These are phyloP conservation scores for Rhodotorula sp. DNA, from an alignment of 1,284 basidiomycete genomes.

Conservation along the genomic window DNA sequence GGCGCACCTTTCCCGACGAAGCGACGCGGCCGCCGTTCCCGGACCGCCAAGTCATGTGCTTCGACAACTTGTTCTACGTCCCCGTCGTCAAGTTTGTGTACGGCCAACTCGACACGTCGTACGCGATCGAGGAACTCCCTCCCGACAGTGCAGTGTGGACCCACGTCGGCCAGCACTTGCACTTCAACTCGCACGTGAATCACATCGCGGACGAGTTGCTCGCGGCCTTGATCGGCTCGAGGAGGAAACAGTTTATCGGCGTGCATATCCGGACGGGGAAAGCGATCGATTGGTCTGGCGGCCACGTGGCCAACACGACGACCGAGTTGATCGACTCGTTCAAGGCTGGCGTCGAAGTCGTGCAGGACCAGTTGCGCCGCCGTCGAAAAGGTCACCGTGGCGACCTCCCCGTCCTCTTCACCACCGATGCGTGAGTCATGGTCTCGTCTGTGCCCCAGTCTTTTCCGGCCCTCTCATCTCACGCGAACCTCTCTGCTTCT, in stretches of 20 bases:
- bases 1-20: constrained; percentile 10
- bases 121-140: constrained; percentile 34
- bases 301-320: background rate
- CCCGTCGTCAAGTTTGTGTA: constrained; percentile 31
- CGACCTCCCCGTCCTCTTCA: constrained; percentile 27
- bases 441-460: background rate
- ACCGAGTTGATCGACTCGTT: background rate
- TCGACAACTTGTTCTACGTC: constrained; percentile 39
- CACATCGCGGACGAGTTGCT: constrained; percentile 37
- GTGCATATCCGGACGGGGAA: constrained; percentile 24
- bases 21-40: constrained; percentile 30
- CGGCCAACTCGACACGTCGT: constrained; percentile 27
- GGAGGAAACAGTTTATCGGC: constrained; percentile 26
- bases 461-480: background rate
- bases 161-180: constrained; percentile 26
- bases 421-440: constrained; percentile 24
- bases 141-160: constrained; percentile 38
- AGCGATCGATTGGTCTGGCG: background rate
- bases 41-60: constrained; percentile 36
- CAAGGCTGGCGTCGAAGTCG: constrained; percentile 18
- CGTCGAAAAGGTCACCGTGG: constrained; percentile 4
- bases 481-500: background rate
- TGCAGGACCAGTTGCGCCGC: constrained; percentile 15
- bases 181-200: constrained; percentile 33
- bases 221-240: constrained; percentile 29